These are phyloP conservation scores for Hygrocybe punicea DNA, from an alignment of 768 basidiomycete genomes.

Conservation along the genomic window DNA sequence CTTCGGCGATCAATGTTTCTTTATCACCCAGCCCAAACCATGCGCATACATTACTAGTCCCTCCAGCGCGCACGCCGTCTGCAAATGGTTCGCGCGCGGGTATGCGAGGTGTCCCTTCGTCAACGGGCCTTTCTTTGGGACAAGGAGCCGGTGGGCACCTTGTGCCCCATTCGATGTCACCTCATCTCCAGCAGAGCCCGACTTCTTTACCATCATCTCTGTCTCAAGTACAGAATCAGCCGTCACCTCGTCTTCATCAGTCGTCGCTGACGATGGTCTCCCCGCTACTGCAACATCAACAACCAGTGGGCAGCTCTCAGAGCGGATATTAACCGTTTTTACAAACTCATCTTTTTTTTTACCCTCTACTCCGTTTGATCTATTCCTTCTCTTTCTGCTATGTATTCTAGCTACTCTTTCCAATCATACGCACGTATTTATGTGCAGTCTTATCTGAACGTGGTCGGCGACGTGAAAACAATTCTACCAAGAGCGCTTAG, in stretches of 20 bases:
- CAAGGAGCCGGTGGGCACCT: slow-evolving; percentile 18
- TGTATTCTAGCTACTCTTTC: background rate
- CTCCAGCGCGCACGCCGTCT: slow-evolving; percentile 49
- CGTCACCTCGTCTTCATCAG: slow-evolving; percentile 45
- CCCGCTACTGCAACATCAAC: slow-evolving; percentile 55
- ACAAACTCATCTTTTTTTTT: background rate
- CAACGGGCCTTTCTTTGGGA: slow-evolving; percentile 35
- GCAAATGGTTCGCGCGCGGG: slow-evolving; percentile 53
- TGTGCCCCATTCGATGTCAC: slow-evolving; percentile 45
- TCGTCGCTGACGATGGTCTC: slow-evolving; percentile 54
- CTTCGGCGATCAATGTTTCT: slow-evolving; percentile 23
- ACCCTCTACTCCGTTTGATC: background rate
- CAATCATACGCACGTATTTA: background rate
- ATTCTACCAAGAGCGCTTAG: no score
- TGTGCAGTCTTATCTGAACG: background rate
- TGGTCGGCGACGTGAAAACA: no score
- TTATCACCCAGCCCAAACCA: slow-evolving; percentile 38
- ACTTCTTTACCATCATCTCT: slow-evolving; percentile 37
- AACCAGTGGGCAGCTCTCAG: slow-evolving; percentile 49
- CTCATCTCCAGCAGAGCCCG: slow-evolving; percentile 48
- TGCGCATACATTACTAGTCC: slow-evolving; percentile 37
- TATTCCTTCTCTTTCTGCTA: background rate
- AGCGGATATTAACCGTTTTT: slow-evolving; percentile 44
- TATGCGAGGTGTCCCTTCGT: slow-evolving; percentile 29
- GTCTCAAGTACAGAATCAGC: slow-evolving; percentile 43